phyloP scores from a whole-genome alignment of 2,329 filamentous ascomycete species.

The Purpureocillium lavendulum region DNA sequence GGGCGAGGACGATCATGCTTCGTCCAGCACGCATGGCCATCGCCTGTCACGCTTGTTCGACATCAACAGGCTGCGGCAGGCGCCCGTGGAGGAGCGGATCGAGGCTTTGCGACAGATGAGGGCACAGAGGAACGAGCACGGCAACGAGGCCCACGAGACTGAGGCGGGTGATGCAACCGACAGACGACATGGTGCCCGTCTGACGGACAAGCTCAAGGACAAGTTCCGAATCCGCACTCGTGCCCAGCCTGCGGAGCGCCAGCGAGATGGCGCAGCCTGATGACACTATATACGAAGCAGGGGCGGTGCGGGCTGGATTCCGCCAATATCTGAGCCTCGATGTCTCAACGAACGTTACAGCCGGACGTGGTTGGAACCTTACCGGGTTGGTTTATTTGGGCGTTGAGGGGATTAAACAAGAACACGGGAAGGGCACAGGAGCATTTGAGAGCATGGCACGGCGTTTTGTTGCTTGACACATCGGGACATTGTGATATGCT shows the following conservation, averaged over 20 bases:
- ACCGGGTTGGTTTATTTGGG: too few relatives aligned
- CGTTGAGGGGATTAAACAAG: not conserved
- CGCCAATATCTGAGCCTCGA: too few relatives aligned
- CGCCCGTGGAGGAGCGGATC: conserved; percentile 54
- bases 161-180: conserved; percentile 22
- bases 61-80: conserved; percentile 47
- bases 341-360: too few relatives aligned
- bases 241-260: conserved; percentile 22
- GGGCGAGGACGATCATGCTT: conserved; percentile 21
- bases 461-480: conserved; percentile 3
- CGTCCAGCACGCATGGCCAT: conserved; percentile 25
- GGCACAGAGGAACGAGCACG: conserved; percentile 13
- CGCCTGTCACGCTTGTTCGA: conserved; percentile 47
- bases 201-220: conserved; percentile 43
- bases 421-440: not conserved
- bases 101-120: conserved; percentile 43
- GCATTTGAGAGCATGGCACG: conserved; percentile 1
- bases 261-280: too few relatives aligned
- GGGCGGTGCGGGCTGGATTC: not conserved
- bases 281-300: not conserved
- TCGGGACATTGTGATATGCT: not conserved
- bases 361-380: too few relatives aligned
- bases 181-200: conserved; percentile 30
- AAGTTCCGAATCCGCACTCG: conserved; percentile 44
- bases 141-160: conserved; percentile 9